phyloP scores from a whole-genome alignment of 129 eudicot species.

The Helianthus tuberosus region DNA sequence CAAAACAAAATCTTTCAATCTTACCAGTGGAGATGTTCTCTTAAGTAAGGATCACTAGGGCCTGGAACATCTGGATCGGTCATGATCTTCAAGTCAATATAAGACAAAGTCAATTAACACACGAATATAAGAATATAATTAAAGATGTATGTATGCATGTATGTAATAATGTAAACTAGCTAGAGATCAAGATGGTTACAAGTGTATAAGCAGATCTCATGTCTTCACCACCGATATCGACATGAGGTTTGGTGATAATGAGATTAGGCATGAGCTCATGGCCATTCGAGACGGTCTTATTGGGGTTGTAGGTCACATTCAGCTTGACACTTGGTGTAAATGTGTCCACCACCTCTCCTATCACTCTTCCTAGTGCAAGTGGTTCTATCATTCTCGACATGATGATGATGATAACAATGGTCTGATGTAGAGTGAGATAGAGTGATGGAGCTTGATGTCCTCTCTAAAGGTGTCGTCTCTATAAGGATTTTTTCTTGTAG shows the following conservation, averaged over 20 bases:
- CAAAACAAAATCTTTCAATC: not conserved
- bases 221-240: conserved; percentile 92
- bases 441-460: not conserved
- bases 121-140: not conserved
- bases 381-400: conserved; percentile 40
- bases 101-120: conserved; percentile 7
- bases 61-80: conserved; percentile 74
- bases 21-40: conserved; percentile 82
- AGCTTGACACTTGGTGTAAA: conserved; percentile 75
- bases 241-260: conserved; percentile 61
- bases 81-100: conserved; percentile 54
- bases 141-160: not conserved
- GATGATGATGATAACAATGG: not conserved
- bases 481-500: no score
- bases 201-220: conserved; percentile 89
- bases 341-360: conserved; percentile 86
- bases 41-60: conserved; percentile 71
- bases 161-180: not conserved
- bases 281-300: conserved; percentile 77
- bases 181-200: conserved; percentile 43
- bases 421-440: conserved; percentile 11
- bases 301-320: conserved; percentile 65
- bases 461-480: no score
- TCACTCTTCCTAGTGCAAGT: conserved; percentile 73
- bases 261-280: conserved; percentile 89